Evolutionary conservation across 2,329 filamentous ascomycete genomes (phyloP).

Genomic region (Pestalotiopsis sp.): DNA sequence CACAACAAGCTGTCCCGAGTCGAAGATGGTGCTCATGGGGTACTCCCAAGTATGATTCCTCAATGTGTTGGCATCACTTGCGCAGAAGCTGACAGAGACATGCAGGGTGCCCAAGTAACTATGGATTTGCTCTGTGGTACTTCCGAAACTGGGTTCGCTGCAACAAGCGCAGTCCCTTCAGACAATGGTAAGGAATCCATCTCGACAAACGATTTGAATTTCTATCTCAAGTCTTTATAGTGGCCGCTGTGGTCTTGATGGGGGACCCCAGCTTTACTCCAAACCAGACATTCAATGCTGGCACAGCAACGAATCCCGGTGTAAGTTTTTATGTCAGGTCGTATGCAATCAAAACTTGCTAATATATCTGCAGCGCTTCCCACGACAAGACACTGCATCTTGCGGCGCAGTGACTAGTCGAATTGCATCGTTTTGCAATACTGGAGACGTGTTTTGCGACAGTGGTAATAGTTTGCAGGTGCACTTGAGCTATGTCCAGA

Average conservation of each 20-base stretch:
- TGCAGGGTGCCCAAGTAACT: conserved; percentile 29
- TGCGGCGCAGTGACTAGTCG: conserved; percentile 18
- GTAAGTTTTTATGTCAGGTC: conserved; percentile 12
- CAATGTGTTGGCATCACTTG: no score
- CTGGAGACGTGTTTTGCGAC: conserved; percentile 22
- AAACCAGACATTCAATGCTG: conserved; percentile 30
- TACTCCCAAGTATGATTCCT: conserved; percentile 33
- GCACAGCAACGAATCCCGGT: conserved; percentile 32
- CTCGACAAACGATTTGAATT: no score
- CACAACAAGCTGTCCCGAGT: conserved; percentile 28
- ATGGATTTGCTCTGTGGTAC: conserved; percentile 33
- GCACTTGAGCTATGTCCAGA: conserved; percentile 21
- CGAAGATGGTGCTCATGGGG: conserved; percentile 38
- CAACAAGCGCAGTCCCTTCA: conserved; percentile 19
- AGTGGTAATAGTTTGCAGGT: conserved; percentile 21
- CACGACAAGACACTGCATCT: conserved; percentile 18
- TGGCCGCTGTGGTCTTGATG: conserved; percentile 37
- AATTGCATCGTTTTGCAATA: conserved; percentile 23
- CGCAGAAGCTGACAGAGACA: conserved; percentile 19
- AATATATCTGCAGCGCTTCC: conserved; percentile 15
- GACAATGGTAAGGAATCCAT: conserved; percentile 16
- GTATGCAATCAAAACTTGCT: no score
- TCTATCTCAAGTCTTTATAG: conserved; percentile 13
- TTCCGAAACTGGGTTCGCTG: conserved; percentile 21
- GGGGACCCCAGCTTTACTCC: conserved; percentile 37